phyloP scores from a whole-genome alignment of 2,329 filamentous ascomycete genomes.

The Aspergillus sp. region DNA sequence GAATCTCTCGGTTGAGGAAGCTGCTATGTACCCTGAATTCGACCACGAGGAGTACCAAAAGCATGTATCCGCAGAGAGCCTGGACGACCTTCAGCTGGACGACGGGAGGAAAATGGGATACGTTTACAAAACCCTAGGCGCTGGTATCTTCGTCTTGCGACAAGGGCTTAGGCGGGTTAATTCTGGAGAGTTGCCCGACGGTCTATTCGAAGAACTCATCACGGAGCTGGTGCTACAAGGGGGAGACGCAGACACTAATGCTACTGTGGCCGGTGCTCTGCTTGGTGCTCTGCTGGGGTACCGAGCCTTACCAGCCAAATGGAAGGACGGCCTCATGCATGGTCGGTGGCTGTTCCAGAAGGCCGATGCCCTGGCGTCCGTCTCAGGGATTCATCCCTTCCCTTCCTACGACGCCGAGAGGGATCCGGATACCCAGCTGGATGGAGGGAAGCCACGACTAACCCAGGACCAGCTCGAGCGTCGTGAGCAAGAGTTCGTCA shows the following conservation, averaged over 20 bases:
- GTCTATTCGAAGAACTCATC: background rate
- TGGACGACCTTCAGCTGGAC: background rate
- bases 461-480: background rate
- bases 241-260: background rate
- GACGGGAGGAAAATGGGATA: background rate
- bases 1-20: background rate
- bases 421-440: background rate
- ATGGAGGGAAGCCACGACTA: background rate
- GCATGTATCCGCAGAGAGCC: background rate
- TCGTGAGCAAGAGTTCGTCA: background rate
- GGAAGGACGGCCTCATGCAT: background rate
- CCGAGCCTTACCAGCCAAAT: background rate
- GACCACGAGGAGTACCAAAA: background rate
- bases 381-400: background rate
- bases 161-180: background rate
- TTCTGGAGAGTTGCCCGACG: background rate
- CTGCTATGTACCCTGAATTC: background rate
- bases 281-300: background rate
- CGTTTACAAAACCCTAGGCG: background rate
- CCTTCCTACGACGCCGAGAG: background rate
- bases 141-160: background rate
- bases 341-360: background rate
- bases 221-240: background rate
- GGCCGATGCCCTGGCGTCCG: background rate
- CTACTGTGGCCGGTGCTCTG: background rate